A percentile compares a stretch with the other conserved stretches of the same genome.
phyloP scores from a whole-genome alignment of 2,329 filamentous ascomycete species.

The Penicillium sp. region DNA sequence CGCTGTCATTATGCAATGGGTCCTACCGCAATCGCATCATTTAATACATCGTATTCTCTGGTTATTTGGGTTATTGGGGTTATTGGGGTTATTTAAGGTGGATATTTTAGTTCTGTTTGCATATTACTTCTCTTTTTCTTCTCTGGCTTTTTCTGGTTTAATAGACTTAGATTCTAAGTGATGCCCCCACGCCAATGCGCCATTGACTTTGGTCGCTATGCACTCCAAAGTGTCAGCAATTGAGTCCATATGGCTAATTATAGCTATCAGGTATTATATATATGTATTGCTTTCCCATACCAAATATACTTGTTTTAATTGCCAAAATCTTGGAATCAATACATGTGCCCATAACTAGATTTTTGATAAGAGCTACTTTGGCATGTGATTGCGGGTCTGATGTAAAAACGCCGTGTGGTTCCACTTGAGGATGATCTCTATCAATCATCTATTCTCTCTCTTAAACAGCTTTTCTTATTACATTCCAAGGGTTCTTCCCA shows the following conservation, averaged over 20 bases:
- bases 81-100: background rate
- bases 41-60: conserved; percentile 12
- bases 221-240: background rate
- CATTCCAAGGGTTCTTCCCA: background rate
- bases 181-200: background rate
- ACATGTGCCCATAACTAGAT: background rate
- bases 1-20: conserved; percentile 23
- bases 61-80: background rate
- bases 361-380: conserved; percentile 23
- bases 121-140: background rate
- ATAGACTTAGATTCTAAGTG: background rate
- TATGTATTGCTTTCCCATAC: background rate
- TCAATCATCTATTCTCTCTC: background rate
- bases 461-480: background rate
- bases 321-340: background rate
- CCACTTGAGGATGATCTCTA: conserved; percentile 1
- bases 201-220: conserved; percentile 2
- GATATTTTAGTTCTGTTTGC: conserved; percentile 5
- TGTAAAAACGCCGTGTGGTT: conserved; percentile 10
- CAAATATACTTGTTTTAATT: background rate
- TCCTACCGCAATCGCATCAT: conserved; percentile 20
- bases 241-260: background rate
- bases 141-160: background rate
- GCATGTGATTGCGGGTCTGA: conserved; percentile 40
- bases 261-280: background rate